A percentile compares a stretch with the other conserved stretches of the same genome.
Conservation (phyloP, 176 grass and related monocot genomes). For the Rhipidocladum racemiflorum region DNA sequence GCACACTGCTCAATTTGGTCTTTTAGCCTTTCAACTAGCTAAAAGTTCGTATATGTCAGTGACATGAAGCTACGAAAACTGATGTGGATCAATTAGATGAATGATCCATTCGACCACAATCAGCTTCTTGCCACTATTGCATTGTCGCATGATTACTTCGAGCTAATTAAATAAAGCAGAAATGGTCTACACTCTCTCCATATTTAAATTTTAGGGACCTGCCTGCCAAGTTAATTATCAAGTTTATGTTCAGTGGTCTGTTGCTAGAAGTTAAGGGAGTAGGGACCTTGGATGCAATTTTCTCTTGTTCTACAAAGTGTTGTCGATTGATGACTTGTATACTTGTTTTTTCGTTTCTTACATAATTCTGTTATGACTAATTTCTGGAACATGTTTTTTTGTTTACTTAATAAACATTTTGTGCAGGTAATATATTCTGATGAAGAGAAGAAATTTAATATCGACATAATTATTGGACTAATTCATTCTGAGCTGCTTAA, state of each 20-base stretch:
- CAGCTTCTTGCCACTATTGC: background rate
- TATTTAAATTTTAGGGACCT: background rate
- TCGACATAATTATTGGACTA: conserved; percentile 69
- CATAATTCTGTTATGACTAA: background rate
- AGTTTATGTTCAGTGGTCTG: background rate
- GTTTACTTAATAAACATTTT: conserved; percentile 19
- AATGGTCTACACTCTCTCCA: background rate
- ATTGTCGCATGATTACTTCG: background rate
- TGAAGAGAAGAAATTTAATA: conserved; percentile 86
- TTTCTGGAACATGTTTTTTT: background rate
- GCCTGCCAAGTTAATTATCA: background rate
- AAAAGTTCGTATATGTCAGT: background rate
- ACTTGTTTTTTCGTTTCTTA: background rate
- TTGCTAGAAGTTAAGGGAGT: background rate
- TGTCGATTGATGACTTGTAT: background rate
- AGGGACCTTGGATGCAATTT: background rate
- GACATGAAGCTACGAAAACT: background rate
- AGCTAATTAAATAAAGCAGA: background rate
- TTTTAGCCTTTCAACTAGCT: background rate
- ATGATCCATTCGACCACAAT: background rate
- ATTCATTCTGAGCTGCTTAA: conserved; percentile 88
- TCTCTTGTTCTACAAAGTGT: background rate
- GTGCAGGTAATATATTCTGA: conserved; percentile 86
- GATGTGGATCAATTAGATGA: background rate
- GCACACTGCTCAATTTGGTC: background rate